Base-by-base conservation (phyloP, 306 rosid genomes). In the Luffa acutangula region DNA sequence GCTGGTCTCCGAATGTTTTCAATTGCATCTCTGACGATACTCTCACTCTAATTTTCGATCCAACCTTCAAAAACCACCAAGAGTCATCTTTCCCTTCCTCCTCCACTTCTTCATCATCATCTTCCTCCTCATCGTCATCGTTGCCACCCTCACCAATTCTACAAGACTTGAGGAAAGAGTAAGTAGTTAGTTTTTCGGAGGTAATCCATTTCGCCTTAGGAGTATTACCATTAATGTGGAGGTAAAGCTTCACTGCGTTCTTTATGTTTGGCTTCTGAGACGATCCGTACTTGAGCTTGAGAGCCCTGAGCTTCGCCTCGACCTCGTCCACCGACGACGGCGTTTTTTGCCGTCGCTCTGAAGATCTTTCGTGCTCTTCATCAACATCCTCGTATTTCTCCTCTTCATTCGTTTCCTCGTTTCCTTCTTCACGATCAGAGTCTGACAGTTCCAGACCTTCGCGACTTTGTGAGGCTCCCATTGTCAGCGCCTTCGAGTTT, bases 161-260 rank as follows among this genome's bases (percentile, higher is more conserved):
- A 73, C 80, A 60, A 14, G 94, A 80, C 84, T 80, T 88, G 14
- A 78, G 45, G 75, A 96, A 93, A 80, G 86, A 79, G 84, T 84
- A 96, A 58, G 89, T 69, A 5, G 89, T 87, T 77, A 90, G 85
- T 81, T 91, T 96, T 9, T 96, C 94, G 18, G 93, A 91, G 48
- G 83, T 82, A 49, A 91, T 89, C 99, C 99, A 96, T 85, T 95
- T 95, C 4, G 97, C 97, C 25, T 85, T 86, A 4, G 96, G 96
- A 31, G 98, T 87, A 86, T 87, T 88, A 12, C 99, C 99, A 10
- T 91, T 95, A 1, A 93, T 74, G 75, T 90, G 92, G 13, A 89
- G 88, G 78, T 93, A 96, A 58, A 96, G 98, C 89, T 91, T 96
- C 51, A 89, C 94, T 37, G 92, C 88, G 78, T 95, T 91, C 45